A percentile compares a stretch with the other conserved stretches of the same genome.
These are phyloP conservation scores for Sugiyamaella chiloensis DNA, from an alignment of 805 yeast species.

Conservation along the genomic window DNA sequence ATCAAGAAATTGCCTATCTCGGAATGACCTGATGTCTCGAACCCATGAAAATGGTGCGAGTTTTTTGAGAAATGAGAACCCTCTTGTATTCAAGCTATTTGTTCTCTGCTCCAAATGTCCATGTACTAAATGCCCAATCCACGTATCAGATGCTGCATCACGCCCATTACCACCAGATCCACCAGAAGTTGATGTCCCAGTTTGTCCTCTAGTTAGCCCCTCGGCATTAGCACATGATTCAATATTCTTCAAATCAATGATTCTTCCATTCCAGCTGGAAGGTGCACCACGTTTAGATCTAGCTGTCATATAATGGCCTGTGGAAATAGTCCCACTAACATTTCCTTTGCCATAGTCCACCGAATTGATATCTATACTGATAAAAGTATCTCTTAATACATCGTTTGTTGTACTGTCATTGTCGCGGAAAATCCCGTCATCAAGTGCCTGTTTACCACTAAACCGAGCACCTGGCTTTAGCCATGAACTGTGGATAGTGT, in stretches of 20 bases:
- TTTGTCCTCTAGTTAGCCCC: background rate
- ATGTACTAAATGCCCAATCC: background rate
- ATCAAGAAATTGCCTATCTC: background rate
- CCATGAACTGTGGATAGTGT: constrained; percentile 4
- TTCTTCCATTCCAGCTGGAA: background rate
- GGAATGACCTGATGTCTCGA: background rate
- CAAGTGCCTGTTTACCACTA: constrained; percentile 5
- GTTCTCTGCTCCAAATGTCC: background rate
- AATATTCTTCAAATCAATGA: background rate
- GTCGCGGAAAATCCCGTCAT: background rate
- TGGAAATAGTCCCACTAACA: background rate
- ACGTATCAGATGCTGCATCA: background rate
- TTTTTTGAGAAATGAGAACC: background rate
- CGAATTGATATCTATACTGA: background rate
- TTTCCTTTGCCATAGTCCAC: background rate
- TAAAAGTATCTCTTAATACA: background rate
- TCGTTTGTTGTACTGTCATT: background rate
- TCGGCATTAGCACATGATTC: background rate
- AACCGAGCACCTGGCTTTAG: constrained; percentile 10
- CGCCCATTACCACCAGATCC: background rate
- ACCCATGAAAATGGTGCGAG: background rate
- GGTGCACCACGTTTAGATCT: background rate
- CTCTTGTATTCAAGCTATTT: background rate
- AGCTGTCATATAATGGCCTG: background rate
- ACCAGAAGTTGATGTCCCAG: background rate